phyloP scores from a whole-genome alignment of 2,329 filamentous ascomycete genomes.

The Fusarium coicis region DNA sequence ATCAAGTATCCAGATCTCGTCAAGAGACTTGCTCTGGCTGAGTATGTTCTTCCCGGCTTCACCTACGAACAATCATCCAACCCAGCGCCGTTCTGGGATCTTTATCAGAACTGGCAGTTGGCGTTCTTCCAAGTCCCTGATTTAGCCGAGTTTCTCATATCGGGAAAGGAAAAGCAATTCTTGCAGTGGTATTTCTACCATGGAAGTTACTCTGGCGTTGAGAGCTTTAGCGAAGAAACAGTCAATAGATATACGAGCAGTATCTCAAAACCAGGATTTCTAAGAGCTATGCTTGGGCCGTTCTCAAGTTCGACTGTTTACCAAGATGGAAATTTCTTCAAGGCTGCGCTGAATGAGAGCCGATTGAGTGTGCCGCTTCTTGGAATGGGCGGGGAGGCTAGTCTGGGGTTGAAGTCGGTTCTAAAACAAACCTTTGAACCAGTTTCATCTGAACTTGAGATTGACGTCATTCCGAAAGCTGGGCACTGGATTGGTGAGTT shows the following conservation, averaged over 20 bases:
- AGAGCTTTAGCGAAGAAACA: constrained; percentile 52
- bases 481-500: constrained; percentile 45
- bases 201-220: constrained; percentile 53
- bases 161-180: constrained; percentile 54
- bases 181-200: constrained; percentile 60
- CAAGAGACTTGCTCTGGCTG: constrained; percentile 49
- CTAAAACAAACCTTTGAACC: constrained; percentile 11
- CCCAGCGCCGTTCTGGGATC: constrained; percentile 50
- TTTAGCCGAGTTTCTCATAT: constrained; percentile 58
- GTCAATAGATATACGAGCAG: constrained; percentile 52
- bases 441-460: constrained; percentile 20
- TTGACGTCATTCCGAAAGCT: constrained; percentile 42
- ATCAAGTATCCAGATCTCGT: constrained; percentile 50
- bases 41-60: constrained; percentile 56
- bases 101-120: constrained; percentile 55
- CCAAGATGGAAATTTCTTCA: constrained; percentile 52
- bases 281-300: constrained; percentile 52
- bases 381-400: constrained; percentile 44
- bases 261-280: constrained; percentile 57
- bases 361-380: constrained; percentile 32
- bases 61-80: constrained; percentile 50
- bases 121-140: constrained; percentile 60
- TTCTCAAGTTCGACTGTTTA: constrained; percentile 49
- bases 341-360: constrained; percentile 33
- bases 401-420: constrained; percentile 20